A percentile compares a stretch with the other conserved stretches of the same genome.
Conservation (phyloP, 345 rosid species). For the Cardiospermum halicacabum region DNA sequence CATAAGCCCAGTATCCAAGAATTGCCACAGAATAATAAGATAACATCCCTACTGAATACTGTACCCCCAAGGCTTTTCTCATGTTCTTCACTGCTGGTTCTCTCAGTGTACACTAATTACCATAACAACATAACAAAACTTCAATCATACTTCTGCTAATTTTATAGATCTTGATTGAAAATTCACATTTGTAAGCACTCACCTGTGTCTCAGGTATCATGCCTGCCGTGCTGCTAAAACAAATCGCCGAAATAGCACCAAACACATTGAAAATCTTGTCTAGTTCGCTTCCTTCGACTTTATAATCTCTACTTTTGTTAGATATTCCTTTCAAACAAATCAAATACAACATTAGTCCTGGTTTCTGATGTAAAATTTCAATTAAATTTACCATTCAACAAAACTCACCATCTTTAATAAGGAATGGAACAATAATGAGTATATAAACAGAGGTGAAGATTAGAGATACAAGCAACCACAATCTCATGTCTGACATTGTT, state of each 20-base stretch:
- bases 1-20: constrained; percentile 35
- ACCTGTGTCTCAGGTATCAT: constrained; percentile 35
- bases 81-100: constrained; percentile 30
- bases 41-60: constrained; percentile 23
- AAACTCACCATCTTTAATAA: constrained; percentile 22
- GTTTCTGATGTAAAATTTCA: no score
- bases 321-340: constrained; percentile 13
- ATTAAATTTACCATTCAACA: neutral
- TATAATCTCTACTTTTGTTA: constrained; percentile 13
- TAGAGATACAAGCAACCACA: constrained; percentile 25
- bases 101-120: constrained; percentile 25
- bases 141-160: neutral
- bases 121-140: neutral
- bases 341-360: no score
- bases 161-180: no score
- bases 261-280: constrained; percentile 19
- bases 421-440: constrained; percentile 7
- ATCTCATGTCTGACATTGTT: constrained; percentile 30
- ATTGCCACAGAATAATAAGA: constrained; percentile 23
- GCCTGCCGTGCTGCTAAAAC: constrained; percentile 25
- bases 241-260: constrained; percentile 23
- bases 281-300: constrained; percentile 11
- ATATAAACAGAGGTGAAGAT: constrained; percentile 21
- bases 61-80: constrained; percentile 29
- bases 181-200: no score